phyloP scores from a whole-genome alignment of 1,284 basidiomycete species.

The Volvariella volvacea region DNA sequence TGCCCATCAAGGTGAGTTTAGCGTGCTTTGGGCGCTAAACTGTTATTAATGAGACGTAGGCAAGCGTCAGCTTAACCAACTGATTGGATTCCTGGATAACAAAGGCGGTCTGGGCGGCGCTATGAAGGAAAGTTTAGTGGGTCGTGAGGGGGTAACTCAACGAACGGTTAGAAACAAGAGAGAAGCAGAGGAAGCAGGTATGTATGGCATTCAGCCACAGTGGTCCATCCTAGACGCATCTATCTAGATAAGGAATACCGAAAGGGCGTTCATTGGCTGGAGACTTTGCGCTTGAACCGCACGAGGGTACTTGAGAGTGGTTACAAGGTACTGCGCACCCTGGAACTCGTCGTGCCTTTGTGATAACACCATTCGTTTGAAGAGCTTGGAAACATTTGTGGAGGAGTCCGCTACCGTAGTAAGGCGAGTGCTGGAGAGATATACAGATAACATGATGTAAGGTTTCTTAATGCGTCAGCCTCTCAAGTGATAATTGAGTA shows the following conservation, averaged over 20 bases:
- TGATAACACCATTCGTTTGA: slow-evolving; percentile 10
- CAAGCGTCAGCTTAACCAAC: slow-evolving; percentile 70
- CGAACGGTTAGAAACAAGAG: slow-evolving; percentile 77
- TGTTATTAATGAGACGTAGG: slow-evolving; percentile 30
- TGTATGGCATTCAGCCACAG: slow-evolving; percentile 14
- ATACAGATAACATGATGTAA: slow-evolving; percentile 74
- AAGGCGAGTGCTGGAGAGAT: slow-evolving; percentile 60
- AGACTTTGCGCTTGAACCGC: slow-evolving; percentile 81
- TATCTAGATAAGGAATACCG: slow-evolving; percentile 86
- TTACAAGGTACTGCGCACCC: slow-evolving; percentile 49
- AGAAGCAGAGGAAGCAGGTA: slow-evolving; percentile 88
- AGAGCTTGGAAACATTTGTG: slow-evolving; percentile 80
- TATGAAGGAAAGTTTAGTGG: slow-evolving; percentile 44
- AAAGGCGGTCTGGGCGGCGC: slow-evolving; percentile 29
- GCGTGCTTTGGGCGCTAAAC: slow-evolving; percentile 5
- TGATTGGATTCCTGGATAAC: slow-evolving; percentile 74
- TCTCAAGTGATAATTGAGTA: slow-evolving; percentile 1
- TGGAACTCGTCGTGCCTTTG: background rate
- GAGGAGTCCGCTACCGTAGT: slow-evolving; percentile 67
- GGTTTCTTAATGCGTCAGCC: slow-evolving; percentile 17
- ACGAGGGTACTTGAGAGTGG: slow-evolving; percentile 81
- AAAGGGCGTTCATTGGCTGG: slow-evolving; percentile 87
- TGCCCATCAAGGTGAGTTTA: slow-evolving; percentile 60
- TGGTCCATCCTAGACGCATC: background rate
- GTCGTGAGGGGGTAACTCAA: slow-evolving; percentile 60